Evolutionary conservation across 208 protist species (phyloP), one percentile per base, ranked within the genome.

Genomic region (Acanthamoeba castellanii): DNA sequence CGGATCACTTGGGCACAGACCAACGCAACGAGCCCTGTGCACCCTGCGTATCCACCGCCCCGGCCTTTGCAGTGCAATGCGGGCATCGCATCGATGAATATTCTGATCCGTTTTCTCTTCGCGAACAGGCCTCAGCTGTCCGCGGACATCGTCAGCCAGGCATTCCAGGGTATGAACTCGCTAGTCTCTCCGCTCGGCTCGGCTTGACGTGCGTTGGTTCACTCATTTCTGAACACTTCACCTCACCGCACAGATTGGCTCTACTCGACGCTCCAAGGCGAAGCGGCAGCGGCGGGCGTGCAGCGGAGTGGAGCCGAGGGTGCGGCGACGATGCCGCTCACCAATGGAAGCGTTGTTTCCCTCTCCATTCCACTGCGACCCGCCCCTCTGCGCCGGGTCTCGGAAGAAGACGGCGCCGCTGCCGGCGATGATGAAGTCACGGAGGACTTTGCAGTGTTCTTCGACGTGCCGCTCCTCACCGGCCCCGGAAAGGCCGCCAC

Each of bases 391-490:
- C 42, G 20, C 13, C 30, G 72, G 7, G n/a, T 32, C 32, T 1
- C 7, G 9, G 52, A 7, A 20, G 27, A 88, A 88, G 52, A 88
- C 45, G 52, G 81, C 20, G n/a, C 22, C 59, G 22, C 59, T 1
- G 81, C 9, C n/a, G 20, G n/a, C 42, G 81, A 16, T 25, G 25
- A 88, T 30, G 81, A 52, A 27, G 47, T 37, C 8, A 34, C 14
- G 14, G 81, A 78, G 70, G 70, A 78, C 20, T 78, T 78, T 78
- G 70, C 70, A 7, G 22, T 78, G n/a, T 78, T 78, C 70, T 78
- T 78, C 32, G 70, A 78, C 70, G 70, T 78, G 32, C 70, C 70
- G 13, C n/a, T 78, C n/a, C 30, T 47, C 13, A 34, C 70, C n/a
- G 70, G 70, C 70, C 25, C 59, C 59, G 59, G 59, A n/a, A 55